Percentiles rank a stretch among this genome's conserved stretches.
Evolutionary conservation across 768 basidiomycete species (phyloP).

Genomic region (Tephrocybe sp.): DNA sequence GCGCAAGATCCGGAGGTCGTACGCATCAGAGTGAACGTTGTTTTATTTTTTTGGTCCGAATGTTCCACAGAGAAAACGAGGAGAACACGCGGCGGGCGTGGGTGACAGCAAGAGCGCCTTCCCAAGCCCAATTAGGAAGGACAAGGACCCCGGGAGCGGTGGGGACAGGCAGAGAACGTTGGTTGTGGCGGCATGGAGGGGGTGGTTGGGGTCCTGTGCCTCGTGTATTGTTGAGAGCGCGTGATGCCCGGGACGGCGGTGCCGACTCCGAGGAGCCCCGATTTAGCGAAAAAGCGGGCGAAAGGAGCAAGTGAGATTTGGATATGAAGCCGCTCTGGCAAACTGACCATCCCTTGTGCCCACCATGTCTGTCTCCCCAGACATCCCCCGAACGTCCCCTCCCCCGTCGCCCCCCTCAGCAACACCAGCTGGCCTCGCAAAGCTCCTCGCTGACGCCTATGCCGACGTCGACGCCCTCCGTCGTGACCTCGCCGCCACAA

Average conservation of each 20-base stretch:
- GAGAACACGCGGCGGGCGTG: conserved; percentile 19
- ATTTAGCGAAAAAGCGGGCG: conserved; percentile 8
- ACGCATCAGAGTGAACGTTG: conserved; percentile 4
- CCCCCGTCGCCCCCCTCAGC: not conserved
- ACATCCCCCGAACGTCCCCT: conserved; percentile 1
- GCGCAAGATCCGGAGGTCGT: not conserved
- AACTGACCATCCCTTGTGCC: not conserved
- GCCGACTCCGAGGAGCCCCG: conserved; percentile 17
- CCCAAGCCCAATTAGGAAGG: conserved; percentile 15
- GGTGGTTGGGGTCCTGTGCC: conserved; percentile 16
- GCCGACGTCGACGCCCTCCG: conserved; percentile 50
- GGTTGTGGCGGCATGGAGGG: not conserved
- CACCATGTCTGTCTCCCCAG: conserved; percentile 13
- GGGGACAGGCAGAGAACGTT: not conserved
- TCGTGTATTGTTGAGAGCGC: conserved; percentile 17
- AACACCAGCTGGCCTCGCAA: conserved; percentile 47
- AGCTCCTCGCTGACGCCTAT: conserved; percentile 52
- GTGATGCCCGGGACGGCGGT: conserved; percentile 23
- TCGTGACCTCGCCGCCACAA: conserved; percentile 39
- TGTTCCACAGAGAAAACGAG: conserved; percentile 7
- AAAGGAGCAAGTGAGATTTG: not conserved
- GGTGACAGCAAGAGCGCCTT: conserved; percentile 15
- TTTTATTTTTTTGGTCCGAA: not conserved
- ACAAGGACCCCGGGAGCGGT: conserved; percentile 10
- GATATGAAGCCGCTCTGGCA: conserved; percentile 2